These are phyloP conservation scores for Diplosphaera chodatii DNA, from an alignment of 139 green algal species.

Conservation along the genomic window DNA sequence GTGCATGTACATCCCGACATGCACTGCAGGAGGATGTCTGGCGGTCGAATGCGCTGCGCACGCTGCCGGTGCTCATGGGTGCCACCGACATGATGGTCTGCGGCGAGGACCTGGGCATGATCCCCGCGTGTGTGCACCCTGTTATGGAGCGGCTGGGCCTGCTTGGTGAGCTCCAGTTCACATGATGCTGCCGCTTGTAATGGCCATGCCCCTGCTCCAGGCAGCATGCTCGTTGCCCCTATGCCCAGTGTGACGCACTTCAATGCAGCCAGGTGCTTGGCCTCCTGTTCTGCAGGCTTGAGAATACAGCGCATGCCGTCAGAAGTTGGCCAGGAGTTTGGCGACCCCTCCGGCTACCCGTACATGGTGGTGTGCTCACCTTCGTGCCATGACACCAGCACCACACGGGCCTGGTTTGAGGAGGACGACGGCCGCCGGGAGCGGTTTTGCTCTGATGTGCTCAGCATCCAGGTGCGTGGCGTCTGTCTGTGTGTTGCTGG, in stretches of 20 bases:
- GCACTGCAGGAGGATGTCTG: conserved; percentile 80
- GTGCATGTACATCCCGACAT: too few species aligned
- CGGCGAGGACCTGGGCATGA: conserved; percentile 91
- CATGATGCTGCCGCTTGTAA: too few species aligned
- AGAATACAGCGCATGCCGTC: conserved; percentile 87
- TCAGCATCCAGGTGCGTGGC: background rate
- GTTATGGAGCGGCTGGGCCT: conserved; percentile 87
- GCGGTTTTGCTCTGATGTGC: background rate
- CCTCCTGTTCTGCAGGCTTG: conserved; percentile 36
- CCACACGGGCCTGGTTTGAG: conserved; percentile 44
- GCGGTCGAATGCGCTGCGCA: conserved; percentile 63
- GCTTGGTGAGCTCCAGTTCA: conserved; percentile 66
- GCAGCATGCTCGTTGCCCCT: too few species aligned
- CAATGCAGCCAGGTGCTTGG: too few species aligned
- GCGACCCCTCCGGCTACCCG: conserved; percentile 53
- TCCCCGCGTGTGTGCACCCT: conserved; percentile 84
- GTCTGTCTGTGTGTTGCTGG: too few species aligned
- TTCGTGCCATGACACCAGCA: conserved; percentile 91
- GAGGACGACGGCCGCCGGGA: background rate
- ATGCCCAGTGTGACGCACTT: too few species aligned
- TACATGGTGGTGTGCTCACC: conserved; percentile 80
- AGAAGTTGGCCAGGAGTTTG: conserved; percentile 53
- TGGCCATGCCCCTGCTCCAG: too few species aligned
- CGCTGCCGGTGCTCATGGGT: conserved; percentile 76
- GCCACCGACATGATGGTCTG: conserved; percentile 91